Conservation (phyloP, 2,329 filamentous ascomycete genomes). For the Metarhizium rileyi region DNA sequence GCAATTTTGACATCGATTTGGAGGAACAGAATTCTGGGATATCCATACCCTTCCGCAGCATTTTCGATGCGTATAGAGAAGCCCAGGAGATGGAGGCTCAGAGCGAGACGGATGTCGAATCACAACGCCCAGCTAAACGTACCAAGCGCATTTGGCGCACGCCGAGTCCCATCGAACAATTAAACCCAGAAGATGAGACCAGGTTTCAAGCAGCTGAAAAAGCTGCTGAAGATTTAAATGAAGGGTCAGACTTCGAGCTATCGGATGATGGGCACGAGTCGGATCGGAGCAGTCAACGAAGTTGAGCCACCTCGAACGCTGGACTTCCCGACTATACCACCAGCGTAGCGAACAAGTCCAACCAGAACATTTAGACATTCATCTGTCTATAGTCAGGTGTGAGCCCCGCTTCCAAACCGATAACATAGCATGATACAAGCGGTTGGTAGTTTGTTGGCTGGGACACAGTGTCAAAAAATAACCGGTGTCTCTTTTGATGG, state of each 20-base stretch:
- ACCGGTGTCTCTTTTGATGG: too few species aligned
- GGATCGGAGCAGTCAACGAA: not conserved
- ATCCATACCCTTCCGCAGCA: not conserved
- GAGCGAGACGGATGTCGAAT: not conserved
- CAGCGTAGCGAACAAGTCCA: not conserved
- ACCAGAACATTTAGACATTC: not conserved
- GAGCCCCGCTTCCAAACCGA: too few species aligned
- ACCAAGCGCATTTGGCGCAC: not conserved
- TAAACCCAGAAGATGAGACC: not conserved
- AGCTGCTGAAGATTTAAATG: not conserved
- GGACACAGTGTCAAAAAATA: too few species aligned
- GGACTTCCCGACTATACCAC: not conserved
- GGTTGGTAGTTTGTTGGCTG: too few species aligned
- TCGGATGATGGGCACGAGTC: not conserved
- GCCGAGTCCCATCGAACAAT: constrained; percentile 1
- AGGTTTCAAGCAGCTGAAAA: not conserved
- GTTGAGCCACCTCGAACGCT: not conserved
- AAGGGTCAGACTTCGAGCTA: not conserved
- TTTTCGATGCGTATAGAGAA: not conserved
- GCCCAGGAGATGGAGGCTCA: not conserved
- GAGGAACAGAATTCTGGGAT: not conserved
- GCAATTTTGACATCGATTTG: not conserved
- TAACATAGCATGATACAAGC: too few species aligned
- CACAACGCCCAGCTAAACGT: constrained; percentile 1
- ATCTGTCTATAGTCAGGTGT: not conserved